phyloP scores from a whole-genome alignment of 2,329 filamentous ascomycete genomes.

The Cadophora malorum region DNA sequence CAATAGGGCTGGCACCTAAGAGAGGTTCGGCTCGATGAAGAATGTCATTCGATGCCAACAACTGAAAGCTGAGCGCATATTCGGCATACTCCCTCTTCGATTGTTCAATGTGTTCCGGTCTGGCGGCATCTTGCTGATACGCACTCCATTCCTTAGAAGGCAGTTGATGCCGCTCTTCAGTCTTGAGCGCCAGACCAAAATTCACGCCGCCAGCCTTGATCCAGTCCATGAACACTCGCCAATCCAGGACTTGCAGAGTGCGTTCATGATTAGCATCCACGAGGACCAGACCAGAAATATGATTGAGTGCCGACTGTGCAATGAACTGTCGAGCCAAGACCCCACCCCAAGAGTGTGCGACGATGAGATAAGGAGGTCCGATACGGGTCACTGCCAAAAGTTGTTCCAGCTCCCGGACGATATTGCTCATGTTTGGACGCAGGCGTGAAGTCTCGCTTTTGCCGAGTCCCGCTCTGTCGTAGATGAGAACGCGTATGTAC shows the following conservation, averaged over 20 bases:
- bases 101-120: constrained; percentile 4
- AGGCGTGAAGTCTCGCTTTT: constrained; percentile 24
- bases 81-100: constrained; percentile 19
- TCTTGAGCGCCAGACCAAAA: not conserved
- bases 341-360: constrained; percentile 35
- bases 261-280: constrained; percentile 34
- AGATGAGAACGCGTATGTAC: constrained; percentile 23
- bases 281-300: constrained; percentile 35
- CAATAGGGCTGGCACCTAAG: constrained; percentile 13
- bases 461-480: constrained; percentile 34
- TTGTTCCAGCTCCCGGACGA: constrained; percentile 28
- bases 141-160: constrained; percentile 27
- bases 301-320: not conserved
- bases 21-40: not conserved
- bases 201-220: constrained; percentile 2
- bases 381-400: constrained; percentile 28
- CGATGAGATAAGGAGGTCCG: constrained; percentile 29
- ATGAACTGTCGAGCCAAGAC: constrained; percentile 33
- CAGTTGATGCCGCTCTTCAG: constrained; percentile 13
- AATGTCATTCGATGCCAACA: constrained; percentile 9
- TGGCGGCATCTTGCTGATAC: constrained; percentile 9
- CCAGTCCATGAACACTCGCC: constrained; percentile 20
- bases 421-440: constrained; percentile 26
- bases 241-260: constrained; percentile 19
- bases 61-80: constrained; percentile 22